Conservation (phyloP, 305 asterid species). For the Nicotiana rustica region DNA sequence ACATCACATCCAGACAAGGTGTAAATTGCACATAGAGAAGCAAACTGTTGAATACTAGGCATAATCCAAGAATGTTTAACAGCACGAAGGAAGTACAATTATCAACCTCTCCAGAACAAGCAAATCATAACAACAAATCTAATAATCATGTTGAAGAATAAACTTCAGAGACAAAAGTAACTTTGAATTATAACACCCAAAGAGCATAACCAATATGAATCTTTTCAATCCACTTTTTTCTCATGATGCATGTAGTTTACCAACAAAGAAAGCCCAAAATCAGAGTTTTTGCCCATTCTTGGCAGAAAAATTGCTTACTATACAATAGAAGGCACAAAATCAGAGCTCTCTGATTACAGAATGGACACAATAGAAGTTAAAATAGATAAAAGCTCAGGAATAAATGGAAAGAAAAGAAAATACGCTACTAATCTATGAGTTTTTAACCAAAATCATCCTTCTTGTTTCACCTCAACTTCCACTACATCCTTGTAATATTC, state of each 20-base stretch:
- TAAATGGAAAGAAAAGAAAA: neutral
- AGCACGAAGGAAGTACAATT: slow-evolving; percentile 34
- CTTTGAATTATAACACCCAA: neutral
- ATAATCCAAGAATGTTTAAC: slow-evolving; percentile 26
- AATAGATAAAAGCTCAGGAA: slow-evolving; percentile 18
- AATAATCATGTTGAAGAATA: slow-evolving; percentile 12
- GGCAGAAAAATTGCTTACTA: slow-evolving; percentile 31
- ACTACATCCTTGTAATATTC: no score
- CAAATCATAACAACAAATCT: slow-evolving; percentile 25
- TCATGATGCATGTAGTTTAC: slow-evolving; percentile 15
- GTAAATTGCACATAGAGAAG: slow-evolving; percentile 42
- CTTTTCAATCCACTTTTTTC: slow-evolving; percentile 1
- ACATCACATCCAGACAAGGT: slow-evolving; percentile 35
- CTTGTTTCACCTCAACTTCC: no score
- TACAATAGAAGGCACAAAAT: slow-evolving; percentile 13
- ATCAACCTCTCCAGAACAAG: slow-evolving; percentile 31
- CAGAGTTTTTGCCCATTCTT: neutral
- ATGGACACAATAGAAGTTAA: neutral
- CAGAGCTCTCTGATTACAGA: slow-evolving; percentile 20
- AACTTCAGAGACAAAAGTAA: slow-evolving; percentile 12
- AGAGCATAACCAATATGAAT: neutral
- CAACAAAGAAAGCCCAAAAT: slow-evolving; percentile 19
- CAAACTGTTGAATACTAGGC: slow-evolving; percentile 20
- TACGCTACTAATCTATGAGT: neutral
- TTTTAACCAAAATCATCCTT: no score